Percentiles rank a stretch among this genome's conserved stretches.
Evolutionary conservation across 2,329 filamentous ascomycete species (phyloP).

Genomic region (Parasarocladium wereldwijsianum): DNA sequence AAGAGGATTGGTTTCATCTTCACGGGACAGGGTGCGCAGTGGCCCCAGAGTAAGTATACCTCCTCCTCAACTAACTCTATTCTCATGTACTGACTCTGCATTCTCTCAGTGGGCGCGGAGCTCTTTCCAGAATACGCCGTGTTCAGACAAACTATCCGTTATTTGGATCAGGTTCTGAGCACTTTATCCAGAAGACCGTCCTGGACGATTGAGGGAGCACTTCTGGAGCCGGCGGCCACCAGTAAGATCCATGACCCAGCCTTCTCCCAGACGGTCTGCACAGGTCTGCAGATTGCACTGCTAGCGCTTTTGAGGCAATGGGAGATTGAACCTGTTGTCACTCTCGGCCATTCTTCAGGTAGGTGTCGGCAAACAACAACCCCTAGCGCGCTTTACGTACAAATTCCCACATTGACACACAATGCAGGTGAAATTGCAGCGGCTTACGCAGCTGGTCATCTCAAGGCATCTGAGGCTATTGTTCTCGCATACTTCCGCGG

Average conservation of each 20-base stretch:
- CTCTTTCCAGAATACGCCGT: slow-evolving; percentile 6
- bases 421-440: slow-evolving; percentile 13
- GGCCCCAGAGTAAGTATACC: slow-evolving; percentile 5
- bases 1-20: slow-evolving; percentile 12
- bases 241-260: slow-evolving; percentile 6
- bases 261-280: slow-evolving; percentile 15
- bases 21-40: slow-evolving; percentile 20
- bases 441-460: slow-evolving; percentile 11
- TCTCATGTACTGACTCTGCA: neutral
- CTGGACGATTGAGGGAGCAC: slow-evolving; percentile 1
- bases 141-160: slow-evolving; percentile 2
- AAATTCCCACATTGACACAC: neutral
- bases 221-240: slow-evolving; percentile 1
- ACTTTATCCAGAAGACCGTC: neutral
- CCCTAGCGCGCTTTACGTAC: neutral
- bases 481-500: slow-evolving; percentile 9
- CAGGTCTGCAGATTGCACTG: slow-evolving; percentile 19
- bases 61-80: neutral
- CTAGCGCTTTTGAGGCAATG: slow-evolving; percentile 17
- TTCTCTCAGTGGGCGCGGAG: slow-evolving; percentile 9
- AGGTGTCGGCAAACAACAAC: neutral
- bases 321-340: slow-evolving; percentile 16
- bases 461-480: slow-evolving; percentile 8
- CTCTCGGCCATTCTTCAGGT: slow-evolving; percentile 22
- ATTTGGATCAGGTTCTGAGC: slow-evolving; percentile 1